A percentile compares a stretch with the other conserved stretches of the same genome.
phyloP scores from a whole-genome alignment of 768 basidiomycete species.

The Tricholoma saponaceum region DNA sequence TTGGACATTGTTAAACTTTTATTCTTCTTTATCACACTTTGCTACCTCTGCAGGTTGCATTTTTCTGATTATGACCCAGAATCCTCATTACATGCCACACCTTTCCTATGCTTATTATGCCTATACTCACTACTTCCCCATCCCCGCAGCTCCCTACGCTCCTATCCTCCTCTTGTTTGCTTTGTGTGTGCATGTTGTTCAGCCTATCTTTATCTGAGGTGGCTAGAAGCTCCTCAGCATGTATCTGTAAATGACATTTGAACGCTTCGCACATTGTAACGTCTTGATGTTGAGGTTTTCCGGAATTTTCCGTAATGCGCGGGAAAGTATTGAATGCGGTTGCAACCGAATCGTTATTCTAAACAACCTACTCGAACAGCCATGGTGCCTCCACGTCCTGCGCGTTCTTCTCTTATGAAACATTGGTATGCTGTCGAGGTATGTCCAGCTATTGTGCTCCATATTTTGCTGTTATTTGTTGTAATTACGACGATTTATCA shows the following conservation, averaged over 20 bases:
- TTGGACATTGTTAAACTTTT: conserved; percentile 21
- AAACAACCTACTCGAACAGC: conserved; percentile 8
- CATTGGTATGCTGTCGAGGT: conserved; percentile 78
- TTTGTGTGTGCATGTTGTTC: conserved; percentile 14
- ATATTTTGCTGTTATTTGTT: not conserved
- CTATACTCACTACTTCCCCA: conserved; percentile 2
- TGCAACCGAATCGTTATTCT: conserved; percentile 3
- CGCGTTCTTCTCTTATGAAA: conserved; percentile 42
- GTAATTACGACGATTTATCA: conserved; percentile 4
- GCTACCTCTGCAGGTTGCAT: conserved; percentile 3
- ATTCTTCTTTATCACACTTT: conserved; percentile 12
- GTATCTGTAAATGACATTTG: conserved; percentile 26
- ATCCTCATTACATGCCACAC: conserved; percentile 17
- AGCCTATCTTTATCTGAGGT: conserved; percentile 17
- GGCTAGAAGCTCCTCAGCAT: conserved; percentile 29
- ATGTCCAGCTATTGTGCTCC: conserved; percentile 19
- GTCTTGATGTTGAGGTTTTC: no score
- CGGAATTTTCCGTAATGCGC: conserved; percentile 32
- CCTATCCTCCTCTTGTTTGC: conserved; percentile 1
- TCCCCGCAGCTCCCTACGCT: conserved; percentile 1
- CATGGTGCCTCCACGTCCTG: conserved; percentile 11
- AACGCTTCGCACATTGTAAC: not conserved
- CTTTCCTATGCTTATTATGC: conserved; percentile 21
- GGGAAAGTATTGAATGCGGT: conserved; percentile 20
- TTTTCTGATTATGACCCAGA: conserved; percentile 10